Evolutionary conservation across 148 eudicot species (phyloP), one percentile per base, ranked within the genome.

Genomic region (Hydrangea macrophylla): DNA sequence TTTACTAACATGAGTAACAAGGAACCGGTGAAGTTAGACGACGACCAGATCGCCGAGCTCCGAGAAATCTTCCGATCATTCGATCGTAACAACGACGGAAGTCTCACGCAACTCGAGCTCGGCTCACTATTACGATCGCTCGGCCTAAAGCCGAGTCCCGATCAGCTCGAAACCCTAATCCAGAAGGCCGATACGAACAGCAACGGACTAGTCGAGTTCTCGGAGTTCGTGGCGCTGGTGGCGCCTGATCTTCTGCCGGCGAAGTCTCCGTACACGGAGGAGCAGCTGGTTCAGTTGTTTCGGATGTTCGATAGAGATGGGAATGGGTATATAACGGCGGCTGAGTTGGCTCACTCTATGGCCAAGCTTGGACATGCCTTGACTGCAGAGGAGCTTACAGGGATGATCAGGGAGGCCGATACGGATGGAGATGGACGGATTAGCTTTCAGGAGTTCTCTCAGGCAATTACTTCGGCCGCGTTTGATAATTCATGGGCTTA

Each of bases 311-410:
- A 87, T 57, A 66, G 89, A 9, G 92, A 87, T 31, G 92, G 92
- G 9, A 81, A 87, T 27, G 92, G 92, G 5, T 82, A 58, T 37
- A 85, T 87, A 1, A 87, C 92, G 1, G 92, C 89, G 28, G 87
- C 87, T 0, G 92, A 87, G 77, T 61, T 87, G 78, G 92, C 89
- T 2, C 89, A 85, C 45, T 87, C 92, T 8, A 87, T 87, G 92
- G 92, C 89, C 0, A 77, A 75, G 72, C 82, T 87, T 1, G 92
- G 92, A 6, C 92, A 87, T 53, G 89, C 92, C 1, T 58, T 87
- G 76, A 87, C 87, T 1, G 85, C 85, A 5, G 87, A 85, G 73
- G 92, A 87, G 79, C 65, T 87, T 32, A 87, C 92, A 0, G 92
- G 85, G 65, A 87, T 87, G 92, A 87, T 87, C 48, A 74, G 59